A percentile compares a stretch with the other conserved stretches of the same genome.
Evolutionary conservation across 768 basidiomycete species (phyloP).

Genomic region (Pleurotus pulmonarius): DNA sequence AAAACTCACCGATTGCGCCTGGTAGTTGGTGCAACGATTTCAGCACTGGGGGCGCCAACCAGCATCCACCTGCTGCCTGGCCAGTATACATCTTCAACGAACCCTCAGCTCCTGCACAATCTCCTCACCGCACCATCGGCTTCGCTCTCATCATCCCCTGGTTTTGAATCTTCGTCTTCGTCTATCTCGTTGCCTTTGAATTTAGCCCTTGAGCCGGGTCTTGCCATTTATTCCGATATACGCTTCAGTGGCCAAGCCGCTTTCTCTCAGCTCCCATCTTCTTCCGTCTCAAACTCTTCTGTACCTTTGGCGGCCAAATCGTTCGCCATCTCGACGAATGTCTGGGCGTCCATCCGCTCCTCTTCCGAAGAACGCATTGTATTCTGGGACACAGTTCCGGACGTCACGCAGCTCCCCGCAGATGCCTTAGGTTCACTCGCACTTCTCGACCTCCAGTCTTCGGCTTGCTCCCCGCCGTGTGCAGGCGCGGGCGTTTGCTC

Average conservation of each 20-base stretch:
- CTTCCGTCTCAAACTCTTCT: constrained; percentile 42
- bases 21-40: constrained; percentile 68
- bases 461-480: constrained; percentile 73
- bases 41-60: constrained; percentile 47
- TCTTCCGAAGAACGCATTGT: constrained; percentile 58
- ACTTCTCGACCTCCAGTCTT: constrained; percentile 69
- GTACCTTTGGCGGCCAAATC: constrained; percentile 54
- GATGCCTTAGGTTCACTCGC: constrained; percentile 45
- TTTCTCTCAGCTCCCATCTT: constrained; percentile 54
- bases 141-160: constrained; percentile 52
- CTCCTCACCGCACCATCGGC: constrained; percentile 64
- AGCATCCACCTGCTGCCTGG: constrained; percentile 69
- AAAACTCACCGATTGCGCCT: constrained; percentile 10
- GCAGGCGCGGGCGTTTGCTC: constrained; percentile 72
- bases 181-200: constrained; percentile 61
- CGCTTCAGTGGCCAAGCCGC: constrained; percentile 64
- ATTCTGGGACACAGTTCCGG: constrained; percentile 78
- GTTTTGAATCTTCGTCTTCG: constrained; percentile 58
- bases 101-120: constrained; percentile 67
- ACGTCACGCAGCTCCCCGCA: constrained; percentile 63
- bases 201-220: constrained; percentile 61
- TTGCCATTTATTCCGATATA: constrained; percentile 59
- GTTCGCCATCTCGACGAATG: constrained; percentile 61
- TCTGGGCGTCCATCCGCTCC: constrained; percentile 64
- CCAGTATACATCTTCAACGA: constrained; percentile 68